Base-by-base conservation (phyloP, 179 eudicot genomes). In the Silene coronaria region DNA sequence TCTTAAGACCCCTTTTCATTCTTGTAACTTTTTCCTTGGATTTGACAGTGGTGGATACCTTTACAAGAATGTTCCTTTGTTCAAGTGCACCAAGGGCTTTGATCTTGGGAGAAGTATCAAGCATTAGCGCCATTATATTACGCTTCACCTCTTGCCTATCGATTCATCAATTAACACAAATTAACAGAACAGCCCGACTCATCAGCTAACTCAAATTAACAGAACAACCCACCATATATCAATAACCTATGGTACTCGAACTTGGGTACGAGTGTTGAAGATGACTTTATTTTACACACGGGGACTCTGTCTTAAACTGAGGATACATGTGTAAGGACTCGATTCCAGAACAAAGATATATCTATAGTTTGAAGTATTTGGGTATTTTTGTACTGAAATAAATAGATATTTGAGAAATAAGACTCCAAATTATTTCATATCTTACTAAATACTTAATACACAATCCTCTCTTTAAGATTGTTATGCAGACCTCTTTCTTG, bases 1-100 rank as follows among this genome's bases (percentile, higher is more conserved):
- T 68, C n/a, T 42, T 38, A 42, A 68, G 12, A 68, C 5, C 72
- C 24, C 5, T 68, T 27, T 68, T 68, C 72, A 68, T 22, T 68
- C 45, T 68, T 23, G 55, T 45, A 45, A 68, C 72, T 42, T 58
- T 34, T 2, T 68, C 23, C 57, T 45, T 68, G 30, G 57, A 68
- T 38, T 68, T 68, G 72, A 68, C 72, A 36, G 51, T n/a, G 57
- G 72, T 42, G 8, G 71, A 32, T 36, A 26, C 71, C 48, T 2
- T 36, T 36, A 67, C 51, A 67, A 36, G 71, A 67, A 6, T 6
- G 26, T 27, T n/a, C 26, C 53, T 67, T 17, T 45, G 57, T 45
- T 68, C 72, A 22, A 68, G 72, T 23, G 7, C 55, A 45, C 73
- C 34, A 17, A 70, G 73, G 16, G 60, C 73, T 70, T 42, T 70